Evolutionary conservation across 176 grass and related monocot species (phyloP).

Genomic region (Tillandsia fasciculata): DNA sequence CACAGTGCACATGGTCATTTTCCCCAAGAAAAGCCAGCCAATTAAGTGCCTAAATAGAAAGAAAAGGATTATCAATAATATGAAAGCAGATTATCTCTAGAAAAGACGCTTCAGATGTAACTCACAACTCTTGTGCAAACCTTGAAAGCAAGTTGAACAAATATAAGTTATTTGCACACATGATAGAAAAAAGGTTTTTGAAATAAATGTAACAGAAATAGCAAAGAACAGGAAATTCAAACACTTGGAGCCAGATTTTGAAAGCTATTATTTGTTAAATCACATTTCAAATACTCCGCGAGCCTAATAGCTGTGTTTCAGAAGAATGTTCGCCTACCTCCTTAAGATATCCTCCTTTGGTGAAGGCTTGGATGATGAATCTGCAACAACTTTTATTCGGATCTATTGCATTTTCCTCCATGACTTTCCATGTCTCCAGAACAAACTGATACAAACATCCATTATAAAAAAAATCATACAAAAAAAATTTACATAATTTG

Average conservation of each 20-base stretch:
- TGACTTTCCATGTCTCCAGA: constrained; percentile 59
- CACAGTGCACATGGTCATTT: constrained; percentile 29
- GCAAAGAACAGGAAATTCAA: neutral
- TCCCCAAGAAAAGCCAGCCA: constrained; percentile 49
- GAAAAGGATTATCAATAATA: constrained; percentile 20
- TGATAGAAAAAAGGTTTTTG: neutral
- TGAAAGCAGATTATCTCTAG: neutral
- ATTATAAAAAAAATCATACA: constrained; percentile 21
- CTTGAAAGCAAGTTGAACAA: neutral
- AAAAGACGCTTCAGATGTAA: neutral
- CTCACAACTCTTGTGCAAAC: neutral
- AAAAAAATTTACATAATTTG: neutral
- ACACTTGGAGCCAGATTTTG: neutral
- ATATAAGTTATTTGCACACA: neutral
- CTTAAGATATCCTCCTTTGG: constrained; percentile 47
- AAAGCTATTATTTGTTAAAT: neutral
- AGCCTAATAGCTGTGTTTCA: neutral
- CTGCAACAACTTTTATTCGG: constrained; percentile 33
- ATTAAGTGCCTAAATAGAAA: constrained; percentile 48
- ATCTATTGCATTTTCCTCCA: constrained; percentile 45
- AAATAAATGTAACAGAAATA: neutral
- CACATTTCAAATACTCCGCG: neutral
- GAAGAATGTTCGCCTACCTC: constrained; percentile 37
- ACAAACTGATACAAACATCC: constrained; percentile 52
- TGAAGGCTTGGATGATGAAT: constrained; percentile 49